phyloP scores from a whole-genome alignment of 2,329 filamentous ascomycete species.

The Coniochaeta pulveracea region DNA sequence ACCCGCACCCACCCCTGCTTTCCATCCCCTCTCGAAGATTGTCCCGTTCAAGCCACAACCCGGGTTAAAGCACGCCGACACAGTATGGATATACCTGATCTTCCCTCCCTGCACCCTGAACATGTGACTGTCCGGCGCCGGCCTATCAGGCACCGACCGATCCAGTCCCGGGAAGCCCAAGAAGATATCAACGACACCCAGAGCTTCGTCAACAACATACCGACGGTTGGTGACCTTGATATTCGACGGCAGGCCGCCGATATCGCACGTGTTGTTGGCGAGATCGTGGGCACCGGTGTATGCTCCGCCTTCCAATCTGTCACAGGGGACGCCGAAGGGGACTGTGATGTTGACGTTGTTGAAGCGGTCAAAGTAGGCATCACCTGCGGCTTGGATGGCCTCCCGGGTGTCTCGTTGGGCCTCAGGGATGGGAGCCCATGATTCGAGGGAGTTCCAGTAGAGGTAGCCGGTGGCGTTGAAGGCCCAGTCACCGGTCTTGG shows the following conservation, averaged over 20 bases:
- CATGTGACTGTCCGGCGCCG: constrained; percentile 16
- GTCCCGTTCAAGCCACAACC: constrained; percentile 2
- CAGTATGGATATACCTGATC: constrained; percentile 19
- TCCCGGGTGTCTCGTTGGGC: constrained; percentile 1
- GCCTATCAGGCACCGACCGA: constrained; percentile 2
- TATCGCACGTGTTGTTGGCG: constrained; percentile 6
- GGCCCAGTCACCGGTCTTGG: constrained; percentile 3
- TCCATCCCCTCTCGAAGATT: not conserved
- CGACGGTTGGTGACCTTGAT: constrained; percentile 9
- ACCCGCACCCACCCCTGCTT: not conserved
- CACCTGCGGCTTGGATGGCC: constrained; percentile 2
- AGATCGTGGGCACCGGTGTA: constrained; percentile 6
- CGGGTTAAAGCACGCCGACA: constrained; percentile 1
- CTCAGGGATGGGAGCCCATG: constrained; percentile 4
- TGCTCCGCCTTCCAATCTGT: constrained; percentile 6
- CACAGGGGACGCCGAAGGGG: constrained; percentile 5
- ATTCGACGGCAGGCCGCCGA: constrained; percentile 8
- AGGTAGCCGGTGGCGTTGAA: constrained; percentile 5
- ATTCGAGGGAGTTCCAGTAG: constrained; percentile 2
- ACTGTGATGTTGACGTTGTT: constrained; percentile 3
- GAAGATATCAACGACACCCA: constrained; percentile 10
- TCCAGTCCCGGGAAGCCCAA: constrained; percentile 11
- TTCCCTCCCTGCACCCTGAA: constrained; percentile 17
- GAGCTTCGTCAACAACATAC: constrained; percentile 11
- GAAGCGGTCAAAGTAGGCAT: constrained; percentile 6